A percentile compares a stretch with the other conserved stretches of the same genome.
phyloP scores from a whole-genome alignment of 305 asterid genomes.

The Fraxinus ornus region DNA sequence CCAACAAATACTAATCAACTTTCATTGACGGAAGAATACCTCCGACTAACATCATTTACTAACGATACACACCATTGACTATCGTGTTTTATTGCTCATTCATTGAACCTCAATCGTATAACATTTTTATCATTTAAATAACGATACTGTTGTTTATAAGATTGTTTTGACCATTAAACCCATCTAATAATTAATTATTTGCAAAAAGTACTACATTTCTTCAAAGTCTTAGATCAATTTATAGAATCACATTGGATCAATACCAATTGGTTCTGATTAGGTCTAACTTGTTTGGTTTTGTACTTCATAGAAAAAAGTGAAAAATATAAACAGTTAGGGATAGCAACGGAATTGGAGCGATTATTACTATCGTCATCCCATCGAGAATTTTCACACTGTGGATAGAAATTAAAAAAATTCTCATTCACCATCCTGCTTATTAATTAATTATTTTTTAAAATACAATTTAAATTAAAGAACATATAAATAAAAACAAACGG shows the following conservation, averaged over 20 bases:
- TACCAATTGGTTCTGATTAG: background rate
- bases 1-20: background rate
- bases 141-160: too few relatives aligned
- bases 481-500: too few relatives aligned
- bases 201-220: background rate
- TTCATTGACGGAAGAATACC: background rate
- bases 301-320: background rate
- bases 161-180: background rate
- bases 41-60: background rate
- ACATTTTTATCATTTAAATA: too few relatives aligned
- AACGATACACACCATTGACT: background rate
- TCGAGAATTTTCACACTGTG: too few relatives aligned
- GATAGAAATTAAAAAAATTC: background rate
- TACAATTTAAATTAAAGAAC: too few relatives aligned
- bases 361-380: background rate
- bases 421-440: background rate
- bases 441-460: too few relatives aligned
- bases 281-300: background rate
- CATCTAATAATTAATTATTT: background rate
- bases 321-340: too few relatives aligned
- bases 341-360: too few relatives aligned
- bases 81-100: background rate
- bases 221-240: background rate
- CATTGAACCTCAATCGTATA: background rate
- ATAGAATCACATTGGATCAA: background rate